Evolutionary conservation across 352 stramenopile genomes (phyloP).

Genomic region (Phytophthora gonapodyides): DNA sequence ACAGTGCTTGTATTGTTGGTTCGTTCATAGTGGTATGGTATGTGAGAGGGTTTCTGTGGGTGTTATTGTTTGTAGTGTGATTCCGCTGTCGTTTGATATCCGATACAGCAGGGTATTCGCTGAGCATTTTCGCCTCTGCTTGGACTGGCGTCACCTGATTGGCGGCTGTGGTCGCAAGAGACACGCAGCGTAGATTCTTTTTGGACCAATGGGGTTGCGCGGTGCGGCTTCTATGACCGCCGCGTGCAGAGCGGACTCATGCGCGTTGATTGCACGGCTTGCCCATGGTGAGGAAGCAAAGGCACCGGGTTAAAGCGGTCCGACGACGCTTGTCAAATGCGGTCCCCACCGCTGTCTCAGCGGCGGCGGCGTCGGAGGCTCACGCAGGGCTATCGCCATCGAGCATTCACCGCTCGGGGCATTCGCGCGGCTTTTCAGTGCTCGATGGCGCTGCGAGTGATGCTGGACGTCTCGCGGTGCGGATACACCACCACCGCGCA

Average conservation of each 20-base stretch:
- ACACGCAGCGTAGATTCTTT: slow-evolving; percentile 7
- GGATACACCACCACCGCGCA: too few species aligned
- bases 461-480: background rate
- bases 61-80: too few species aligned
- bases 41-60: too few species aligned
- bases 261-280: slow-evolving; percentile 24
- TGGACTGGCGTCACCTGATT: slow-evolving; percentile 9
- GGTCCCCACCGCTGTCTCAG: slow-evolving; percentile 9
- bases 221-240: background rate
- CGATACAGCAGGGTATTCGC: too few species aligned
- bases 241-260: background rate
- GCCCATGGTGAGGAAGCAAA: slow-evolving; percentile 28
- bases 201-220: too few species aligned
- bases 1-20: too few species aligned
- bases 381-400: too few species aligned
- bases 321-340: slow-evolving; percentile 29
- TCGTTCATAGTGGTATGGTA: too few species aligned
- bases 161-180: slow-evolving; percentile 19
- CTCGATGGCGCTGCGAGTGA: background rate
- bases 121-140: background rate
- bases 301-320: slow-evolving; percentile 18
- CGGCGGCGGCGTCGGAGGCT: background rate
- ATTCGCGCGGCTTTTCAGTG: background rate
- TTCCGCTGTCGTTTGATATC: too few species aligned
- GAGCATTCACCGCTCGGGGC: slow-evolving; percentile 7